Evolutionary conservation across 495 filamentous ascomycete species (phyloP), one percentile per base, ranked within the genome.

Genomic region (Xanthoparmelia taractica): DNA sequence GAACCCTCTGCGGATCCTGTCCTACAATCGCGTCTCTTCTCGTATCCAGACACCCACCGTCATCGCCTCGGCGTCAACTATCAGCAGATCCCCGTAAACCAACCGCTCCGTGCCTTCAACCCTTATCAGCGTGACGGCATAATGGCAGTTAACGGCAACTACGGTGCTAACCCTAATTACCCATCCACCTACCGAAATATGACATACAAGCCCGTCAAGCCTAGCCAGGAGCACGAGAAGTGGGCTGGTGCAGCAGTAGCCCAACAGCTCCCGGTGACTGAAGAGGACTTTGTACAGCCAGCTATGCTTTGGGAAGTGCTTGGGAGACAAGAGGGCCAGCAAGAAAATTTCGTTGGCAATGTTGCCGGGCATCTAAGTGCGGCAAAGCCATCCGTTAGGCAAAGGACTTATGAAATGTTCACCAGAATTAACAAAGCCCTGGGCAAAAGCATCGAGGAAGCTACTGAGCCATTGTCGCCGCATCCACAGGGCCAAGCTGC

Each of bases 31-130:
- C 87, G 89, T 69, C 82, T 91, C 63, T 93, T 93, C 79, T 89
- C 85, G 48, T 93, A 92, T 76, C 85, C 87, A 3, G 89, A 92
- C 67, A 87, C 89, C 63, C 87, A 91, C 70, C 82, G 87, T 61
- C 85, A 92, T 78, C 85, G 90, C 65, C 76, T 94, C 25, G 89
- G 90, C 52, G 82, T 83, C 68, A 94, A 94, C 78, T 88, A 90
- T 76, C 87, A 91, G 67, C 89, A 91, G 73, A 85, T 92, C 55
- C 89, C 89, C n/a, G 85, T 90, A 63, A 92, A 92, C 76, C 82
- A 83, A 50, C 85, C 90, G 3, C 78, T 88, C 63, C 71, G 76
- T 57, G 74, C 85, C 66, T 85, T 90, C 78, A 90, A 85, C 74
- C 85, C 87, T 20, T 87, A 83, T 75, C 87, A 91, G 73, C 85